Base-by-base conservation (phyloP, 768 basidiomycete genomes). In the Astraeus odoratus region DNA sequence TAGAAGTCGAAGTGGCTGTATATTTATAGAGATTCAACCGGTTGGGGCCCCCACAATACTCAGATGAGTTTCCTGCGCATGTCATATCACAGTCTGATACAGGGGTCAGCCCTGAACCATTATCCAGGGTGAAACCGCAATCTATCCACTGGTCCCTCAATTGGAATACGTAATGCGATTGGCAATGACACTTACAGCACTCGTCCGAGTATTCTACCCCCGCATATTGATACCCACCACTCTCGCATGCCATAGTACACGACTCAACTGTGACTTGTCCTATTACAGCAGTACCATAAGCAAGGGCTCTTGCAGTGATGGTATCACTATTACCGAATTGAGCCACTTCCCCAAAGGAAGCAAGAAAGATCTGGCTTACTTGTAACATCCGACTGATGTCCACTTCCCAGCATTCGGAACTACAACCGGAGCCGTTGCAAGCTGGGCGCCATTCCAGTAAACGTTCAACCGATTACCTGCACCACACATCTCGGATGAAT, bases 11-110 rank as follows among this genome's bases (percentile, higher is more conserved):
- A 1, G 72, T 75, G 0, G 81, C 82, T 31, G 83, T 86, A 51
- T 76, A 85, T 58, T 85, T 83, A 60, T 83, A 87, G 3, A 80
- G 60, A 43, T 76, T 82, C 18, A 87, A 66, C 35, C 76, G 66
- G 55, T 81, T 72, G 0, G 85, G 81, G 26, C 86, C 86, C 18
- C 86, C 86, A 51, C 86, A 89, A 48, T 78, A 78, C 54, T 86
- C 78, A 0, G 77, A 68, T 31, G 60, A 63, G 47, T 82, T 80
- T 10, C 83, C 85, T 3, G 60, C 62, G 56, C 85, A 88, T 22
- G 69, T 51, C 83, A 85, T 86, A 53, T 69, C 72, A 56, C 87
- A 91, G 39, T 76, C 77, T 1, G 70, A 58, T n/a, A 69, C 61
- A 0, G 73, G 51, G 1, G 71, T 68, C 0, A 73, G 67, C 22